phyloP scores from a whole-genome alignment of 192 early-diverging fungal species.

The Spizellomyces sp. region DNA sequence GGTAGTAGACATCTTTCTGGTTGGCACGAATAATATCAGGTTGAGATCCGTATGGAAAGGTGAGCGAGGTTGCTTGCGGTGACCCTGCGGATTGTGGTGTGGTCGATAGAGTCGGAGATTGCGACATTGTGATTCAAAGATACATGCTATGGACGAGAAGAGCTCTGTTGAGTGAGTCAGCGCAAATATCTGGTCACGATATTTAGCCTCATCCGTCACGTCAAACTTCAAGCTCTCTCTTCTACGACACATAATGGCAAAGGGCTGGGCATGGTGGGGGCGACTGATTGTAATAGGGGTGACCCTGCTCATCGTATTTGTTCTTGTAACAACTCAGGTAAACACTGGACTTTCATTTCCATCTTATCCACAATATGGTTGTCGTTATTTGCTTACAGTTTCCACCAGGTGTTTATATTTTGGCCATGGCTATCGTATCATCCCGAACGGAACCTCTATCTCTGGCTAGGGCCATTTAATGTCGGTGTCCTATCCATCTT shows the following conservation, averaged over 20 bases:
- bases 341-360: background rate
- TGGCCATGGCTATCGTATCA: conserved; percentile 45
- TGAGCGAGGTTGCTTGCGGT: conserved; percentile 1
- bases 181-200: no score
- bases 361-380: background rate
- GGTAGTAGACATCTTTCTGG: conserved; percentile 89
- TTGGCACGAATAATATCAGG: conserved; percentile 85
- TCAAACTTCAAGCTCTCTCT: no score
- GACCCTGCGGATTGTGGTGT: background rate
- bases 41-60: conserved; percentile 73
- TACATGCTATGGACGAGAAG: no score
- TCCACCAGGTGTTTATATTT: conserved; percentile 43
- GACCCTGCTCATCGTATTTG: conserved; percentile 31
- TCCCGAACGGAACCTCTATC: conserved; percentile 5
- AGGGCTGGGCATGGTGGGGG: background rate
- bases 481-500: conserved; percentile 72
- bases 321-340: conserved; percentile 39
- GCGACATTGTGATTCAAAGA: no score
- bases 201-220: no score
- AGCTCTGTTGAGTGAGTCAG: no score
- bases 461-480: conserved; percentile 76
- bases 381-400: background rate
- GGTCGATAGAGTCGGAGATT: no score
- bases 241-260: no score
- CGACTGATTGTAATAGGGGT: conserved; percentile 28